phyloP scores from a whole-genome alignment of 2,329 filamentous ascomycete species.

The Hypocreales sp. region DNA sequence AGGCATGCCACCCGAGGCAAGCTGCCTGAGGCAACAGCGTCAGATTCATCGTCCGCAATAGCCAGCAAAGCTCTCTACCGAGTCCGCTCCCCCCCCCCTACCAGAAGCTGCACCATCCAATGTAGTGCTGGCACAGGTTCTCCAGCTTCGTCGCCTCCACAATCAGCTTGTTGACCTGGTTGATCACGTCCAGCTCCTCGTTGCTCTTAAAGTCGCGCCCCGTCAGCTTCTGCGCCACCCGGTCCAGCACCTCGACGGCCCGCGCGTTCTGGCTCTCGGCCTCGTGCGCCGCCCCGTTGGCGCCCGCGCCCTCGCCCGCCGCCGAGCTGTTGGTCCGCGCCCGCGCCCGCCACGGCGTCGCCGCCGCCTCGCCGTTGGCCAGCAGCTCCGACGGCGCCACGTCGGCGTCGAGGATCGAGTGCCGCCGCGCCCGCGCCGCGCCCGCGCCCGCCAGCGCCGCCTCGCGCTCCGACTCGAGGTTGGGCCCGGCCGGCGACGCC shows the following conservation, averaged over 20 bases:
- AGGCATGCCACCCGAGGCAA: too few species aligned
- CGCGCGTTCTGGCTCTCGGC: conserved; percentile 83
- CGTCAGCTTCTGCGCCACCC: conserved; percentile 91
- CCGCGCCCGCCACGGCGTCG: conserved; percentile 32
- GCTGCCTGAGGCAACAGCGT: too few species aligned
- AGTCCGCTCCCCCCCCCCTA: too few species aligned
- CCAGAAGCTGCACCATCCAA: conserved; percentile 99
- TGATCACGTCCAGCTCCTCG: conserved; percentile 71
- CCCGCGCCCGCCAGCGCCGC: conserved; percentile 31
- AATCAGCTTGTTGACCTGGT: conserved; percentile 89
- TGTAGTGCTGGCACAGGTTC: conserved; percentile 97
- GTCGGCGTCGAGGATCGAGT: conserved; percentile 53
- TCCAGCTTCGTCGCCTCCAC: conserved; percentile 92
- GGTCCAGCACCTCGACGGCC: conserved; percentile 77
- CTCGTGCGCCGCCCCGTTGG: conserved; percentile 23
- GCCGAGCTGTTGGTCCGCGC: conserved; percentile 45
- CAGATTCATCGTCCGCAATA: too few species aligned
- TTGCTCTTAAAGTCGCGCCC: conserved; percentile 79
- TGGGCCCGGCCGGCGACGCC: conserved; percentile 47
- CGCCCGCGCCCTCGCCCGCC: conserved; percentile 11
- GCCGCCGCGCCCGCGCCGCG: conserved; percentile 40
- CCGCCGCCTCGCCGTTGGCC: conserved; percentile 27
- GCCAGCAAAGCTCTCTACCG: too few species aligned
- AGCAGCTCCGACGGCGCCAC: conserved; percentile 44
- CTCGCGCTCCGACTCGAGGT: conserved; percentile 48